These are phyloP conservation scores for Colletotrichum gigasporum DNA, from an alignment of 2,329 filamentous ascomycete genomes.

Conservation along the genomic window DNA sequence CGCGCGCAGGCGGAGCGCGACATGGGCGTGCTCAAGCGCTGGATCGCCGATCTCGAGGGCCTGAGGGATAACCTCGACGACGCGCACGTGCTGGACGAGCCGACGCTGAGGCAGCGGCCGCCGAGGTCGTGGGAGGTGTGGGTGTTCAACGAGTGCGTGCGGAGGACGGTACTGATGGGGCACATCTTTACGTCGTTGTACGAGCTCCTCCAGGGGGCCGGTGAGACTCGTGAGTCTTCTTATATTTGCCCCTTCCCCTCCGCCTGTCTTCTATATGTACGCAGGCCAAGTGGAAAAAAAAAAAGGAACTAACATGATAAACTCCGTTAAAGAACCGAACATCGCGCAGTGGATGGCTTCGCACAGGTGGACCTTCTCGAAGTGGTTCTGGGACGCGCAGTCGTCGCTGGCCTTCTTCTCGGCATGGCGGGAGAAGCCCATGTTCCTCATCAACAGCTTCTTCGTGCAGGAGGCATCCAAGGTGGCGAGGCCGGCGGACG, in stretches of 20 bases:
- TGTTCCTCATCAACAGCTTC: slow-evolving; percentile 45
- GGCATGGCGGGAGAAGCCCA: slow-evolving; percentile 54
- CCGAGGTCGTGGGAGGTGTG: slow-evolving; percentile 57
- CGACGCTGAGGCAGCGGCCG: slow-evolving; percentile 40
- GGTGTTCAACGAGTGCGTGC: slow-evolving; percentile 52
- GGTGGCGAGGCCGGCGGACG: slow-evolving; percentile 46
- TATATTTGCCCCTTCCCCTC: neutral
- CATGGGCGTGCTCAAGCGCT: slow-evolving; percentile 44
- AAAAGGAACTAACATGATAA: too few relatives aligned
- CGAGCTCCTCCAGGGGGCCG: slow-evolving; percentile 42
- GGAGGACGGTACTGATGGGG: slow-evolving; percentile 48
- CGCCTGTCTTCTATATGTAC: neutral
- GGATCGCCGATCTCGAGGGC: slow-evolving; percentile 46
- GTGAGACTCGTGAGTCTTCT: slow-evolving; percentile 32
- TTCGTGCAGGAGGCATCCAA: slow-evolving; percentile 48
- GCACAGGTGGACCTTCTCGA: slow-evolving; percentile 49
- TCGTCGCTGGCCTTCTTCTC: slow-evolving; percentile 52
- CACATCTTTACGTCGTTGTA: slow-evolving; percentile 44
- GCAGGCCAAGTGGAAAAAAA: too few relatives aligned
- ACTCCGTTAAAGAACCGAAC: slow-evolving; percentile 6
- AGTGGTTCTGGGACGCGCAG: slow-evolving; percentile 53
- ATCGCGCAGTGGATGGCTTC: slow-evolving; percentile 32
- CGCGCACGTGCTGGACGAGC: slow-evolving; percentile 34
- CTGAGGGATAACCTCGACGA: slow-evolving; percentile 46
- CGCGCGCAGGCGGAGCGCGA: slow-evolving; percentile 52